phyloP scores from a whole-genome alignment of 805 yeast genomes.

The Cyberlindnera japonica region DNA sequence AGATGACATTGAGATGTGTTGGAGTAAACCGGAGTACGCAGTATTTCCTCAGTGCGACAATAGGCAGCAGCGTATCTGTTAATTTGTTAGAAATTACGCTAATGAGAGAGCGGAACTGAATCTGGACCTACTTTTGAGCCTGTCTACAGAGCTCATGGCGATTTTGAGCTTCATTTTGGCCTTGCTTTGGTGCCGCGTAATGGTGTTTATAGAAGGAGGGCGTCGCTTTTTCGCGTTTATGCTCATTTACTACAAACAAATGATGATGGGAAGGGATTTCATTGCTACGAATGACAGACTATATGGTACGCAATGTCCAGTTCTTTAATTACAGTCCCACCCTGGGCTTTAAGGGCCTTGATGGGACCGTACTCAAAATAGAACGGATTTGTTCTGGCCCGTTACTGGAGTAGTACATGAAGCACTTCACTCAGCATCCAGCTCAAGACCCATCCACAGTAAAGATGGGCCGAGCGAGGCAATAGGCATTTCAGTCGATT shows the following conservation, averaged over 20 bases:
- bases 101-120: no score
- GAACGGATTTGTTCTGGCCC: constrained; percentile 45
- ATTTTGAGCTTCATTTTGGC: constrained; percentile 31
- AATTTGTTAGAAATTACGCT: constrained; percentile 8
- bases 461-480: constrained; percentile 57
- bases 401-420: constrained; percentile 27
- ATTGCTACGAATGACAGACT: no score
- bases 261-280: not conserved
- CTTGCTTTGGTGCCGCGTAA: not conserved
- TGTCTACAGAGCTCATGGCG: constrained; percentile 26
- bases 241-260: no score
- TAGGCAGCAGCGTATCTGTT: constrained; percentile 42
- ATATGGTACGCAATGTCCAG: constrained; percentile 15
- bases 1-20: constrained; percentile 45
- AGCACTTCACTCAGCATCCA: no score
- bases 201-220: not conserved
- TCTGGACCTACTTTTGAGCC: constrained; percentile 27
- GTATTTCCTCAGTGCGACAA: constrained; percentile 48
- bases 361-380: constrained; percentile 61
- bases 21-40: constrained; percentile 57
- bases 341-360: constrained; percentile 27
- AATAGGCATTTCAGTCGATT: constrained; percentile 47
- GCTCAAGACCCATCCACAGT: constrained; percentile 50
- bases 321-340: constrained; percentile 29
- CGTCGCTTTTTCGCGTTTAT: not conserved